phyloP scores from a whole-genome alignment of 805 yeast species.

The Groenewaldozyma tartarivorans region DNA sequence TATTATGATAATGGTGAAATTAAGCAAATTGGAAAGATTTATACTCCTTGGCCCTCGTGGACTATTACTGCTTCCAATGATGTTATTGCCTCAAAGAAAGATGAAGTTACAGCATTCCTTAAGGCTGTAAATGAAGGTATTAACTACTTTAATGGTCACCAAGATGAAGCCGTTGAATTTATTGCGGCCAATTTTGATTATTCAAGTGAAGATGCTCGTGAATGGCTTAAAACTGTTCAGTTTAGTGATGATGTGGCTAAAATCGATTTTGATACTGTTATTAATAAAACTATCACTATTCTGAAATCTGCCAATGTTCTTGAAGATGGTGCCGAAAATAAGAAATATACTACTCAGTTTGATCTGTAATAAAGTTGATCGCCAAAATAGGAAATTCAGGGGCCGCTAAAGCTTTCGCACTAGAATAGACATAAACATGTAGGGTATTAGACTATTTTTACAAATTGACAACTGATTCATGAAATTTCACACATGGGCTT shows the following conservation, averaged over 20 bases:
- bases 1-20: slow-evolving; percentile 76
- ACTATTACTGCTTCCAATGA: slow-evolving; percentile 49
- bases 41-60: slow-evolving; percentile 98
- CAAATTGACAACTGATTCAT: too few species aligned
- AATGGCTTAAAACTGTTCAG: slow-evolving; percentile 72
- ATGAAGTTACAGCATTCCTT: slow-evolving; percentile 34
- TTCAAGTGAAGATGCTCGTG: slow-evolving; percentile 62
- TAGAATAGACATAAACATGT: too few species aligned
- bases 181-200: slow-evolving; percentile 67
- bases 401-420: too few species aligned
- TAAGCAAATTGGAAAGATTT: slow-evolving; percentile 75
- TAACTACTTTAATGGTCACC: slow-evolving; percentile 47
- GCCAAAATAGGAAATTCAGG: not conserved
- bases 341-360: not conserved
- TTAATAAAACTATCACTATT: slow-evolving; percentile 45
- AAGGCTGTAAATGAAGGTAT: slow-evolving; percentile 58
- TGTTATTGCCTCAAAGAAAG: slow-evolving; percentile 24
- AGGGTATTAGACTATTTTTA: too few species aligned
- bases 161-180: slow-evolving; percentile 55
- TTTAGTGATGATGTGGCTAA: slow-evolving; percentile 43
- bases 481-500: too few species aligned
- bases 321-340: slow-evolving; percentile 17
- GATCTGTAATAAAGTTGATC: not conserved
- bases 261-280: slow-evolving; percentile 41
- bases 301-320: slow-evolving; percentile 57